phyloP scores from a whole-genome alignment of 495 filamentous ascomycete genomes.

The Copromyces sp. region DNA sequence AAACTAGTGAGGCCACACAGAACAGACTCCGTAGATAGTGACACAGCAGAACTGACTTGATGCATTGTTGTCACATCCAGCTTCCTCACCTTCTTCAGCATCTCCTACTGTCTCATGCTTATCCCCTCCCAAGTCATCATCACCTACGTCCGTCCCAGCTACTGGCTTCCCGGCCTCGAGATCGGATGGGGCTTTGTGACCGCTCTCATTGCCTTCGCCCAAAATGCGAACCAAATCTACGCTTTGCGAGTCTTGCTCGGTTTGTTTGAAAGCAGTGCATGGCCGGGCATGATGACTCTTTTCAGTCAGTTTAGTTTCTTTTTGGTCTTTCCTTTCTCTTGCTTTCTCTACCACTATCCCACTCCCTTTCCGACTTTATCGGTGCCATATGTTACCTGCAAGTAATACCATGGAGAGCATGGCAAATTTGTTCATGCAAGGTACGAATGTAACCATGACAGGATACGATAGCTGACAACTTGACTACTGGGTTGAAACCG shows the following conservation, averaged over 20 bases:
- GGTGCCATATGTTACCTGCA: background rate
- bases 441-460: background rate
- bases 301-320: slow-evolving; percentile 18
- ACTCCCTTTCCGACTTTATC: background rate
- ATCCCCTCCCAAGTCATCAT: slow-evolving; percentile 46
- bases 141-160: slow-evolving; percentile 28
- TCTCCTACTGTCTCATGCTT: slow-evolving; percentile 35
- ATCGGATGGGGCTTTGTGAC: slow-evolving; percentile 35
- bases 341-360: background rate
- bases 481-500: background rate
- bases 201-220: slow-evolving; percentile 18
- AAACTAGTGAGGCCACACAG: slow-evolving; percentile 18
- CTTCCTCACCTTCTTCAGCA: slow-evolving; percentile 44
- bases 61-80: slow-evolving; percentile 7
- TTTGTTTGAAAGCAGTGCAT: slow-evolving; percentile 39
- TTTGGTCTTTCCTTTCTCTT: background rate
- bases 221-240: slow-evolving; percentile 26
- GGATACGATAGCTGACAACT: background rate
- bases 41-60: background rate
- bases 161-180: slow-evolving; percentile 33
- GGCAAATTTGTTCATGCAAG: background rate
- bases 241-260: slow-evolving; percentile 41
- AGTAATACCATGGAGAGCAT: no score
- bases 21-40: background rate
- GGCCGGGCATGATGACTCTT: slow-evolving; percentile 31